Percentiles rank a stretch among this genome's conserved stretches.
phyloP scores from a whole-genome alignment of 371 early-diverging fungal genomes.

The Lichtheimia ramosa region DNA sequence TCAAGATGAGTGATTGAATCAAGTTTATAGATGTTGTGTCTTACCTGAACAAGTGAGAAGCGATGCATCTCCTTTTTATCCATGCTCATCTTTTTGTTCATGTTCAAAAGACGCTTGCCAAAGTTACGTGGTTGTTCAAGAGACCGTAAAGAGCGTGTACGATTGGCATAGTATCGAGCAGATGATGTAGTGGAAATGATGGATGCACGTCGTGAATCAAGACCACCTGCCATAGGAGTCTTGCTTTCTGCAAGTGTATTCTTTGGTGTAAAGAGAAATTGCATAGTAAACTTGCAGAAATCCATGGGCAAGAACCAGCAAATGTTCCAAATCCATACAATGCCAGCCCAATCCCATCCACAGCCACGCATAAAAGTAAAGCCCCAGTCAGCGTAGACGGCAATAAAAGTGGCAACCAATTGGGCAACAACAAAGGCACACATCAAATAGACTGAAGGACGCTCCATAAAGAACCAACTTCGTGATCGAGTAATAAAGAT shows the following conservation, averaged over 20 bases:
- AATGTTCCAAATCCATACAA: slow-evolving; percentile 78
- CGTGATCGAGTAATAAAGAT: slow-evolving; percentile 59
- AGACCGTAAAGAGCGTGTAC: slow-evolving; percentile 36
- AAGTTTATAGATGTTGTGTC: too few species aligned
- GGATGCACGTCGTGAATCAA: slow-evolving; percentile 29
- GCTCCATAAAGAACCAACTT: slow-evolving; percentile 51
- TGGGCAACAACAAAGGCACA: slow-evolving; percentile 57
- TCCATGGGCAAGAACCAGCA: slow-evolving; percentile 74
- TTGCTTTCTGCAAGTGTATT: slow-evolving; percentile 17
- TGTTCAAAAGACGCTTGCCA: slow-evolving; percentile 23
- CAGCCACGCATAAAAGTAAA: slow-evolving; percentile 54
- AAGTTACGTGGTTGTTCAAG: slow-evolving; percentile 37
- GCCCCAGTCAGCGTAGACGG: slow-evolving; percentile 59
- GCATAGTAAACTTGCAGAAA: slow-evolving; percentile 74
- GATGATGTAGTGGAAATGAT: slow-evolving; percentile 26
- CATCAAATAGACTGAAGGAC: slow-evolving; percentile 46
- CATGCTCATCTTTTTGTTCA: slow-evolving; percentile 31
- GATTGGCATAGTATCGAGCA: slow-evolving; percentile 38
- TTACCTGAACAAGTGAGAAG: slow-evolving; percentile 32
- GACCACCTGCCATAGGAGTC: not conserved
- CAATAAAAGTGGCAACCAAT: slow-evolving; percentile 53
- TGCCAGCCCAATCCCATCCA: slow-evolving; percentile 57
- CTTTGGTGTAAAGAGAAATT: slow-evolving; percentile 38
- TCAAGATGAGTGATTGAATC: too few species aligned
- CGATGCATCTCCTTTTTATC: slow-evolving; percentile 54